A percentile compares a stretch with the other conserved stretches of the same genome.
phyloP scores from a whole-genome alignment of 495 filamentous ascomycete genomes.

The Podospora tetraspora region DNA sequence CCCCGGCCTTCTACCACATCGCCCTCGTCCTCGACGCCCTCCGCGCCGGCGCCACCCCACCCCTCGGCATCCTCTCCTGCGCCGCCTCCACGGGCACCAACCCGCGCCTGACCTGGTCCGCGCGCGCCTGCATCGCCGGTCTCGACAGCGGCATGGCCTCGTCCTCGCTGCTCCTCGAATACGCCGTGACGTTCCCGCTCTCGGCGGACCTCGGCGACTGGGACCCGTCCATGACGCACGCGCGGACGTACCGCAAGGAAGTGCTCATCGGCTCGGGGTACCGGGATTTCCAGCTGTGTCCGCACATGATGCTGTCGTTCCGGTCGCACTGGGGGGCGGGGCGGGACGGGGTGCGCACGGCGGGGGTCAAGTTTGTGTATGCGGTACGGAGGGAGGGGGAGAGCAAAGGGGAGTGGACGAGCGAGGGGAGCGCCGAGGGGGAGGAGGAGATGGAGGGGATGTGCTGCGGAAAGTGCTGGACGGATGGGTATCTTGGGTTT shows the following conservation, averaged over 20 bases:
- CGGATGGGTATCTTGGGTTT: constrained; percentile 20
- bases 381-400: neutral
- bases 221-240: neutral
- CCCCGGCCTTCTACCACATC: constrained; percentile 26
- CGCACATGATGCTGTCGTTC: constrained; percentile 22
- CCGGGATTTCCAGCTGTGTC: constrained; percentile 21
- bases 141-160: neutral
- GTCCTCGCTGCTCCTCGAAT: constrained; percentile 17
- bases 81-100: constrained; percentile 8
- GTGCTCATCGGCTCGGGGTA: constrained; percentile 18
- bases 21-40: constrained; percentile 12
- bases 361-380: constrained; percentile 8
- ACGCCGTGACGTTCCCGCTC: constrained; percentile 20
- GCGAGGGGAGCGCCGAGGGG: constrained; percentile 6
- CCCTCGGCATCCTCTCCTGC: constrained; percentile 2
- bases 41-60: neutral
- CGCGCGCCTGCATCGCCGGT: neutral
- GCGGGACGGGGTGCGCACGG: constrained; percentile 16
- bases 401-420: constrained; percentile 18
- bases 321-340: constrained; percentile 16
- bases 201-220: constrained; percentile 19
- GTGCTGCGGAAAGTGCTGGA: constrained; percentile 23
- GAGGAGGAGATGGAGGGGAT: neutral
- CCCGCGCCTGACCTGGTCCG: constrained; percentile 9
- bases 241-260: constrained; percentile 12